Evolutionary conservation across 805 yeast genomes (phyloP), one percentile per base, ranked within the genome.

Genomic region (Candida insectalens): DNA sequence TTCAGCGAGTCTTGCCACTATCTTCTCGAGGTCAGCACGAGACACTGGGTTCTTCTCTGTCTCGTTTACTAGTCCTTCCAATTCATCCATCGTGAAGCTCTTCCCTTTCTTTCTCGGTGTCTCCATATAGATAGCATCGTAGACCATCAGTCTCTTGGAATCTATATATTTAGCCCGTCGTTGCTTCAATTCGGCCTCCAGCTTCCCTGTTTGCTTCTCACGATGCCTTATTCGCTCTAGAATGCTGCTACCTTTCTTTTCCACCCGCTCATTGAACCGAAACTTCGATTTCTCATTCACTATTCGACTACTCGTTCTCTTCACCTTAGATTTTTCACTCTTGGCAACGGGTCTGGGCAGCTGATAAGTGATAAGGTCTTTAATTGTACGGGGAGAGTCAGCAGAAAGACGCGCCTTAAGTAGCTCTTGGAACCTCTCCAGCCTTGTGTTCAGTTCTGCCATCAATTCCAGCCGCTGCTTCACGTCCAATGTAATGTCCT

Each of bases 141-240:
- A 53, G 10, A 50, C 36, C 6, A 25, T 14, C 2, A 27, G 29
- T 36, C 48, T 21, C 27, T 49, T 49, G 3, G 53, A 45, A 4
- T 39, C 39, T 12, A 46, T 28, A 12, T 34, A 25, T 12, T 32
- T 27, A 3, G 35, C 34, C 19, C 19, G 17, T 8, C 26, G n/a
- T 25, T 26, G 36, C 5, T 23, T 25, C 8, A 28, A 10, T 13
- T 29, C 33, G 7, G 20, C 26, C 6, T 37, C 23, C 12, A 39
- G 38, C 2, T 35, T 36, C 5, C 40, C 30, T 13, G 35, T 47
- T 12, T 37, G 42, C 15, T 45, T 43, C 36, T 67, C 69, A 41
- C 59, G 64, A 28, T 45, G 36, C 34, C 50, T 53, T 31, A 66
- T 62, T 29, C 71, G 47, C 28, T 67, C 66, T 9, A 66, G 38